A percentile compares a stretch with the other conserved stretches of the same genome.
Evolutionary conservation across 1,284 basidiomycete genomes (phyloP).

Genomic region (Macrocystidia cucumis): DNA sequence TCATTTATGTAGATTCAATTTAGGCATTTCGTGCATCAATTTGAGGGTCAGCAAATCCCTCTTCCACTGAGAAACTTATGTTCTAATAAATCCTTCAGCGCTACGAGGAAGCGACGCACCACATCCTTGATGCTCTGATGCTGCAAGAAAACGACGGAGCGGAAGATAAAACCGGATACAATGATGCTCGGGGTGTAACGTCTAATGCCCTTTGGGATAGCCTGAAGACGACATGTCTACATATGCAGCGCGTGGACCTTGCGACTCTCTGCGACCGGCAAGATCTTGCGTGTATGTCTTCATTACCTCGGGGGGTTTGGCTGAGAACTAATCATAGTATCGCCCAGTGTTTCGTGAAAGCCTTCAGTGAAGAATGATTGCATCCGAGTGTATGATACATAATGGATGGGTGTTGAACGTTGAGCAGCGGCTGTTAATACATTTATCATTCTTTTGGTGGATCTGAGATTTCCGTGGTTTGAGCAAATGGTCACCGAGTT

Average conservation of each 20-base stretch:
- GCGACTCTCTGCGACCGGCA: constrained; percentile 62
- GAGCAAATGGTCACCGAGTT: constrained; percentile 1
- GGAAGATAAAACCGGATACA: constrained; percentile 33
- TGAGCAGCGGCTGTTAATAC: too few relatives aligned
- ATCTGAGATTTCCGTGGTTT: constrained; percentile 15
- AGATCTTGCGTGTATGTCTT: constrained; percentile 61
- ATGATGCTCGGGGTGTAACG: constrained; percentile 62
- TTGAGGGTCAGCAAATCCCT: constrained; percentile 35
- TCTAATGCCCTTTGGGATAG: constrained; percentile 80
- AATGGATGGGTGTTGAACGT: too few relatives aligned
- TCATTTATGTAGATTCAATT: constrained; percentile 62
- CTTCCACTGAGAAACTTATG: background rate
- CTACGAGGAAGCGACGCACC: constrained; percentile 78
- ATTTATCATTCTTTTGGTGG: too few relatives aligned
- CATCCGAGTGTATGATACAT: too few relatives aligned
- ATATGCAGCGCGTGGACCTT: constrained; percentile 68
- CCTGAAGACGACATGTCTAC: constrained; percentile 71
- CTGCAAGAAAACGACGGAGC: constrained; percentile 79
- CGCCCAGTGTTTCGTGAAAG: too few relatives aligned
- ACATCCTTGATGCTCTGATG: constrained; percentile 80
- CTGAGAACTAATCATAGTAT: constrained; percentile 4
- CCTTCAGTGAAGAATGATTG: too few relatives aligned
- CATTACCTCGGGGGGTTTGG: constrained; percentile 5
- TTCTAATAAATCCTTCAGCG: constrained; percentile 33
- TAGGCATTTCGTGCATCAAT: constrained; percentile 89